Percentiles rank a stretch among this genome's conserved stretches.
These are phyloP conservation scores for Globisporangium orthogonon DNA, from an alignment of 352 stramenopile genomes.

Conservation along the genomic window DNA sequence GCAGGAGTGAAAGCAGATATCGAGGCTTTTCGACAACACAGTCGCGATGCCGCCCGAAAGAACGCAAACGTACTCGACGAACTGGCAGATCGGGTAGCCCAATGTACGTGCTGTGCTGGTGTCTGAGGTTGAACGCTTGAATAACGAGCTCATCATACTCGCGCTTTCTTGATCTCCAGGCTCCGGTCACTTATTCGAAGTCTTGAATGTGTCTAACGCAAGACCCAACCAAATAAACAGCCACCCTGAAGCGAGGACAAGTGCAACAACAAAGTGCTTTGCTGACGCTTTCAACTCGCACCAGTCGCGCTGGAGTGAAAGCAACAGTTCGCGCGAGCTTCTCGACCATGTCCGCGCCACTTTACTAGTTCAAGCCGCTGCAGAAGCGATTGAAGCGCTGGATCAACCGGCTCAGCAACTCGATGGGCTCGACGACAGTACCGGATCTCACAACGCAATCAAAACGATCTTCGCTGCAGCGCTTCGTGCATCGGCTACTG, in stretches of 20 bases:
- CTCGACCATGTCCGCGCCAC: not conserved
- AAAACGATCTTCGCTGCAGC: not conserved
- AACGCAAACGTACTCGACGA: conserved; percentile 9
- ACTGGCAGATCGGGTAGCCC: conserved; percentile 2
- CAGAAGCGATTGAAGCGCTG: not conserved
- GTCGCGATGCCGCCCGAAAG: not conserved
- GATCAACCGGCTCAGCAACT: not conserved
- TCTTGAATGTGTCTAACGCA: not conserved
- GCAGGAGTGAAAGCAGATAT: not conserved
- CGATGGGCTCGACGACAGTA: not conserved
- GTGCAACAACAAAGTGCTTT: conserved; percentile 1
- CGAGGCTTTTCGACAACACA: not conserved
- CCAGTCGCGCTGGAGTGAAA: not conserved
- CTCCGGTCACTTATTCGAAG: conserved; percentile 3
- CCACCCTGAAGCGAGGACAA: not conserved
- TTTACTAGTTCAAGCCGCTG: conserved; percentile 1
- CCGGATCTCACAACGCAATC: not conserved
- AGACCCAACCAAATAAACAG: not conserved
- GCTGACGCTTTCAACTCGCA: not conserved
- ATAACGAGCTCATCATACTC: not conserved
- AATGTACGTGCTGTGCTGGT: conserved; percentile 5
- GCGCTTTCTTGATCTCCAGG: not conserved
- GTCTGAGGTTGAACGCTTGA: too few species aligned
- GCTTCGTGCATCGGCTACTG: not conserved
- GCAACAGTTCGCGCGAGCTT: conserved; percentile 2